phyloP scores from a whole-genome alignment of 192 early-diverging fungal species.

The Podila horticola region DNA sequence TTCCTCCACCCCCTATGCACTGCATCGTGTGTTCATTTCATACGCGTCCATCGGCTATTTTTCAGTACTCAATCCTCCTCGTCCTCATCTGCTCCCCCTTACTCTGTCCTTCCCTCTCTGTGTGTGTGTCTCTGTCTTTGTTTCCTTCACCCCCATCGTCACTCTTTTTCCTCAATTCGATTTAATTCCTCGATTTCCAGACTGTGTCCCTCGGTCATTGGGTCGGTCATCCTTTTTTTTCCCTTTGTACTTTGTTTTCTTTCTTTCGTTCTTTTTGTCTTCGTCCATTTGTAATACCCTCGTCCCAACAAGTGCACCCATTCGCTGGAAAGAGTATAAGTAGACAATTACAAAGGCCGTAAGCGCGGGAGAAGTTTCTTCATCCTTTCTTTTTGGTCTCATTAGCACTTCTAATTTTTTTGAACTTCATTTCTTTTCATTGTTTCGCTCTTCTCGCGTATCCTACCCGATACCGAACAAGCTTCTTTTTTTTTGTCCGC shows the following conservation, averaged over 20 bases:
- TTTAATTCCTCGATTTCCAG: conserved; percentile 4
- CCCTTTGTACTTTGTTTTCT: not conserved
- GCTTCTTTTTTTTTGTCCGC: not conserved
- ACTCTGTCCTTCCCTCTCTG: not conserved
- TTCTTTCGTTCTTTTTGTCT: not conserved
- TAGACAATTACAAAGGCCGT: not conserved
- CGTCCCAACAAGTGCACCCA: not conserved
- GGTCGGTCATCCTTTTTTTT: not conserved
- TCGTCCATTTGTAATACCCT: not conserved
- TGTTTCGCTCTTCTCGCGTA: conserved; percentile 3
- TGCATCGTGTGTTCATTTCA: not conserved
- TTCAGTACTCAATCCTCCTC: not conserved
- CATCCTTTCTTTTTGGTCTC: conserved; percentile 3
- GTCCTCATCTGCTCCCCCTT: not conserved
- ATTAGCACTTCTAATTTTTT: conserved; percentile 4
- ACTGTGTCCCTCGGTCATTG: not conserved
- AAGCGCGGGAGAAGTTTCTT: not conserved
- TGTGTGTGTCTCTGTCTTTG: no score
- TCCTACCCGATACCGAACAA: not conserved
- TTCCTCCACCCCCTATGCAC: not conserved
- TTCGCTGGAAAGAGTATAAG: not conserved
- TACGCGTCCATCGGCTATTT: not conserved
- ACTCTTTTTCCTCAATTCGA: not conserved
- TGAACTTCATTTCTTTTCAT: not conserved
- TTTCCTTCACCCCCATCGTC: not conserved